These are phyloP conservation scores for Lagenidium sp. DNA, from an alignment of 352 stramenopile species.

Conservation along the genomic window DNA sequence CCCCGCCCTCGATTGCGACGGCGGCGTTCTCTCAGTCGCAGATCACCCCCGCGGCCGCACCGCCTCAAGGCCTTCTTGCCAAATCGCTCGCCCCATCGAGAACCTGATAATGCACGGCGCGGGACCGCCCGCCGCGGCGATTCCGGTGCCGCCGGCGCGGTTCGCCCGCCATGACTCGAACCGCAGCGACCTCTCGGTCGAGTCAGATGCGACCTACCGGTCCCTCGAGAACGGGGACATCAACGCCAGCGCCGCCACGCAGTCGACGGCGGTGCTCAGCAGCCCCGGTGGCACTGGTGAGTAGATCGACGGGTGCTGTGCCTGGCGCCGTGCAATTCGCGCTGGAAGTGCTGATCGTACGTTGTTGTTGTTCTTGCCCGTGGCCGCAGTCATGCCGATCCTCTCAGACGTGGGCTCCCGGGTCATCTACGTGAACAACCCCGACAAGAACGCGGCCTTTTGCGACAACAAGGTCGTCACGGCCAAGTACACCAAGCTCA, in stretches of 20 bases:
- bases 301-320: too few species aligned
- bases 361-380: too few species aligned
- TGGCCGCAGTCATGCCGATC: too few species aligned
- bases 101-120: constrained; percentile 8
- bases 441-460: constrained; percentile 50
- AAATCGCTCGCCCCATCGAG: too few species aligned
- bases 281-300: not conserved
- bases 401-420: constrained; percentile 39
- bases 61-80: too few species aligned
- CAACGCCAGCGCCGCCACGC: constrained; percentile 6
- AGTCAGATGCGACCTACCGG: constrained; percentile 32
- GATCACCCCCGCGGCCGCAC: too few species aligned
- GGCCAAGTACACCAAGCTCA: constrained; percentile 83
- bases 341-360: too few species aligned
- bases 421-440: constrained; percentile 68
- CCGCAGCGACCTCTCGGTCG: constrained; percentile 30
- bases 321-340: too few species aligned
- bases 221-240: constrained; percentile 32
- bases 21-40: too few species aligned
- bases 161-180: constrained; percentile 18
- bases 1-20: too few species aligned
- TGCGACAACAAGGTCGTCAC: constrained; percentile 79
- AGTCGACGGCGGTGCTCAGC: not conserved
- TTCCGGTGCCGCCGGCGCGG: too few species aligned
- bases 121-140: too few species aligned